Evolutionary conservation across 2,329 filamentous ascomycete species (phyloP), one percentile per base, ranked within the genome.

Genomic region (Aspergillus sp.): DNA sequence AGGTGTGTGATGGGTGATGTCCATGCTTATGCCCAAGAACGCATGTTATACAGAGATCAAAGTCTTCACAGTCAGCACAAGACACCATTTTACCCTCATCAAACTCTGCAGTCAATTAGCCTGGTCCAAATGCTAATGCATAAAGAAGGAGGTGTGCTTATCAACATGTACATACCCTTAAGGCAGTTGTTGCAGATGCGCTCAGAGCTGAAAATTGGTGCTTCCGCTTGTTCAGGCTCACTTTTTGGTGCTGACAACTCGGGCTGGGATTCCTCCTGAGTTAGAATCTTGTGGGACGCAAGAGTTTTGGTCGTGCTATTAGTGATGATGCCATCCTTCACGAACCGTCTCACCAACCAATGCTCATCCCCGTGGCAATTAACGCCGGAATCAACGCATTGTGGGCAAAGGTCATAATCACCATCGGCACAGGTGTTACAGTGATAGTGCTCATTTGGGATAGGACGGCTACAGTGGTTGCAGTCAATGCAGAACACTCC

Each of bases 381-480:
- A 57, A 89, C 82, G 62, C 93, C 93, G 43, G 82, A 79, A 50
- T 87, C 83, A 48, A 97, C 86, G 69, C 95, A 99, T 6, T 80
- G 75, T 63, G 87, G 83, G 81, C 96, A 99, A 31, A 99, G 84
- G 70, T 99, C 95, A 69, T 93, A 99, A 74, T 99, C 95, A 41
- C 93, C 95, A 57, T 89, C 86, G 63, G 98, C 91, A 72, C 95
- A 99, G 57, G 90, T 90, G 64, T 90, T 90, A 81, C 96, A 99
- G 78, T 99, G 95, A 75, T 90, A 99, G 76, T 99, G 93, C 52
- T 86, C 84, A 66, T 91, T 87, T 27, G 88, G 84, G 68, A 97
- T 91, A 43, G 87, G 85, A 60, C 80, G 81, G 65, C 91, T 89
- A 76, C 95, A 99, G 72, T 86, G 84, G 79, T 99, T 98, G 84